A percentile compares a stretch with the other conserved stretches of the same genome.
These are phyloP conservation scores for Huiozyma naganishii DNA, from an alignment of 805 yeast species.

Conservation along the genomic window DNA sequence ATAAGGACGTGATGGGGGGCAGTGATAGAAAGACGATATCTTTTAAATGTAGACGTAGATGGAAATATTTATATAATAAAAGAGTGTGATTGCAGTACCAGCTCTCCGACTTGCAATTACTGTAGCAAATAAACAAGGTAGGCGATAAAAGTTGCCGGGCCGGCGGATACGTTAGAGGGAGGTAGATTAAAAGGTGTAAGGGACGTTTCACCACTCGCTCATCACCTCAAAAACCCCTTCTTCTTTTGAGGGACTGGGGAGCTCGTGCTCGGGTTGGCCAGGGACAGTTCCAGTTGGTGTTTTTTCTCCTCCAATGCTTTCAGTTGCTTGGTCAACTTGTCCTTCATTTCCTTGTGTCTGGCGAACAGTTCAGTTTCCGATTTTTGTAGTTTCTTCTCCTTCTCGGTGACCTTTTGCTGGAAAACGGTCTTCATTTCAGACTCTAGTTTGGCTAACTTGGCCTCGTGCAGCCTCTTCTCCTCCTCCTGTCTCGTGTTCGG, in stretches of 20 bases:
- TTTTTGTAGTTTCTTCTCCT: conserved; percentile 93
- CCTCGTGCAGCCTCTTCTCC: conserved; percentile 86
- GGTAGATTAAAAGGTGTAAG: no score
- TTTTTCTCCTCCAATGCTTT: conserved; percentile 87
- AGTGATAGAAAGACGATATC: no score
- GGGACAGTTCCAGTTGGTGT: conserved; percentile 52
- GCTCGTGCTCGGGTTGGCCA: conserved; percentile 29
- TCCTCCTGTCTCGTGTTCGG: conserved; percentile 89
- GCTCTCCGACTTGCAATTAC: no score
- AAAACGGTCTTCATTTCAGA: conserved; percentile 93
- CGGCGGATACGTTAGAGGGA: no score
- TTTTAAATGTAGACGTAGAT: no score
- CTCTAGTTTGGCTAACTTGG: conserved; percentile 87
- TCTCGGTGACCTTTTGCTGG: conserved; percentile 91
- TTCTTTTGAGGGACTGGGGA: conserved; percentile 49
- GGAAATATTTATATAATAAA: no score
- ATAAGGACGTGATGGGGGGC: no score
- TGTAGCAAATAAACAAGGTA: no score
- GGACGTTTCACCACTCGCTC: no score
- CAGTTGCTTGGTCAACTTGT: conserved; percentile 78
- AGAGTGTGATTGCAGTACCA: no score
- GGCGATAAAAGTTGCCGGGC: no score
- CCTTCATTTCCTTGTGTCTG: conserved; percentile 95
- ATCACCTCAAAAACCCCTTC: conserved; percentile 55
- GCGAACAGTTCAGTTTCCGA: conserved; percentile 94